These are phyloP conservation scores for Moringa oleifera DNA, from an alignment of 345 rosid genomes.

Conservation along the genomic window DNA sequence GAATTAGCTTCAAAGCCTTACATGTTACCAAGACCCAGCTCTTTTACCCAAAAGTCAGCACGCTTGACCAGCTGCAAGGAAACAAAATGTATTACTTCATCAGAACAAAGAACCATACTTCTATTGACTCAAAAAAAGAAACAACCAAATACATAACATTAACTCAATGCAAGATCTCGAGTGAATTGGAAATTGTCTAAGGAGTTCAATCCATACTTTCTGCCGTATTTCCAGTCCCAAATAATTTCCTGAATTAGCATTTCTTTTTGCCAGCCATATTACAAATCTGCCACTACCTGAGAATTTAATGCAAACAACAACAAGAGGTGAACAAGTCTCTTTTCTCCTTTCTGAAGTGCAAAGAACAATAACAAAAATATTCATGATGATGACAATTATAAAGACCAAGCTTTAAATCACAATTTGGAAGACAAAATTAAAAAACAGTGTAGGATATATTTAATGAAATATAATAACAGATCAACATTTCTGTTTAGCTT, in stretches of 20 bases:
- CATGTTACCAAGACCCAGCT: constrained; percentile 68
- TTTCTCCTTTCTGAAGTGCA: neutral
- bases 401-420: neutral
- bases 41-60: constrained; percentile 76
- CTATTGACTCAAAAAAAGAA: neutral
- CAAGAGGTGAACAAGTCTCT: neutral
- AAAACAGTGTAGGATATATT: neutral
- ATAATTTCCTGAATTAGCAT: constrained; percentile 51
- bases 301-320: neutral
- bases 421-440: neutral
- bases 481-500: neutral
- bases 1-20: constrained; percentile 26
- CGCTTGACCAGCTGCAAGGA: constrained; percentile 70
- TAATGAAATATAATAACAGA: neutral
- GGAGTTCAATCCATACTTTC: constrained; percentile 52
- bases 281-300: constrained; percentile 96
- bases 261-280: constrained; percentile 73
- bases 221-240: constrained; percentile 86
- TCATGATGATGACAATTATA: too few relatives aligned
- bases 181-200: constrained; percentile 25
- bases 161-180: constrained; percentile 23
- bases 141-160: constrained; percentile 13
- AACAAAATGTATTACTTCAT: constrained; percentile 11
- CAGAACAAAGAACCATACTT: constrained; percentile 13
- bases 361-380: too few relatives aligned